A percentile compares a stretch with the other conserved stretches of the same genome.
Conservation (phyloP, 331 rosid genomes). For the Saraca asoca region DNA sequence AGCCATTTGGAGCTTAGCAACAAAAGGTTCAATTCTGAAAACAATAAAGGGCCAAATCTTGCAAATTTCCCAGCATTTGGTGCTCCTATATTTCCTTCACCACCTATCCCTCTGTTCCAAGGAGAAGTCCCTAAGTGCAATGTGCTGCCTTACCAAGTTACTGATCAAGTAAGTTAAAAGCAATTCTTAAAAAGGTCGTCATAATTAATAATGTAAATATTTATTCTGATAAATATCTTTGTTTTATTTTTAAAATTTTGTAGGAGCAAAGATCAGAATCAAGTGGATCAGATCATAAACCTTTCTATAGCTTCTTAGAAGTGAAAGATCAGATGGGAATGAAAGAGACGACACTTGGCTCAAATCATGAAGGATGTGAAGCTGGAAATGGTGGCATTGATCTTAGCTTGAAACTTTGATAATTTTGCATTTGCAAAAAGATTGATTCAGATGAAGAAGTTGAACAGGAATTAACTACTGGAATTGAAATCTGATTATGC, state of each 20-base stretch:
- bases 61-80: constrained; percentile 35
- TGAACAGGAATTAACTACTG: too few species aligned
- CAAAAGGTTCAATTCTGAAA: constrained; percentile 32
- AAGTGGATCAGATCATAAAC: constrained; percentile 31
- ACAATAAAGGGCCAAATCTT: constrained; percentile 27
- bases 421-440: not conserved
- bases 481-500: too few species aligned
- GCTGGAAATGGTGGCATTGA: constrained; percentile 48
- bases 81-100: constrained; percentile 30
- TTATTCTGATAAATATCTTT: not conserved
- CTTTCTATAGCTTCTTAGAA: constrained; percentile 49
- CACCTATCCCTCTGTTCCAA: constrained; percentile 34
- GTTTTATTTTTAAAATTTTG: not conserved
- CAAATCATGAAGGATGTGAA: constrained; percentile 32
- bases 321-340: constrained; percentile 33
- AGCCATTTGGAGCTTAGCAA: constrained; percentile 39
- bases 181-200: not conserved
- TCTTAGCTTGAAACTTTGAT: constrained; percentile 64
- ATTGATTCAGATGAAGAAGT: not conserved
- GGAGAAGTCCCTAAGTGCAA: constrained; percentile 30
- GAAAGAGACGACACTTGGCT: constrained; percentile 17
- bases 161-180: constrained; percentile 34
- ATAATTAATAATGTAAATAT: not conserved
- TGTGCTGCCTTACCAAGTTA: constrained; percentile 28
- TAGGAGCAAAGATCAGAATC: constrained; percentile 41